Evolutionary conservation across 352 stramenopile genomes (phyloP).

Genomic region (Phytophthora aleatoria): DNA sequence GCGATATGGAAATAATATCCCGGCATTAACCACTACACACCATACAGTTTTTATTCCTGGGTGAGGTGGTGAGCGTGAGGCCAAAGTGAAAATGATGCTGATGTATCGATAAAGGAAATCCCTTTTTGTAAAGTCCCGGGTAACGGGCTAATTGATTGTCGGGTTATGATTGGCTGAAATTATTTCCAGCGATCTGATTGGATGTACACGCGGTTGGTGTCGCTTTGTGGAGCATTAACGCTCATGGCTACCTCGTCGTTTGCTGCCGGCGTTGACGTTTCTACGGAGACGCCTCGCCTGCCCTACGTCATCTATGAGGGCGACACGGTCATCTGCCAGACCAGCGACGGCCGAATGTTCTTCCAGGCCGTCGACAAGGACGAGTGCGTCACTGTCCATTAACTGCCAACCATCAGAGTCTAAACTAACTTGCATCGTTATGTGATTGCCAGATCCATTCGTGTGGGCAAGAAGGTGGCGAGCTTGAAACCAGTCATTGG

Average conservation of each 20-base stretch:
- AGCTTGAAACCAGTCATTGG: slow-evolving; percentile 72
- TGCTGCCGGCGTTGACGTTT: not conserved
- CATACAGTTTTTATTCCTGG: no score
- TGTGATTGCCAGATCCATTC: slow-evolving; percentile 50
- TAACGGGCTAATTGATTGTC: not conserved
- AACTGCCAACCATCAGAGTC: not conserved
- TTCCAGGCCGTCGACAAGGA: slow-evolving; percentile 79
- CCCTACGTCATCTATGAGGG: slow-evolving; percentile 85
- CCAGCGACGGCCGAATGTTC: slow-evolving; percentile 85
- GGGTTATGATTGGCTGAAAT: not conserved
- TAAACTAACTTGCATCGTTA: not conserved
- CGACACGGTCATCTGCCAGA: slow-evolving; percentile 89
- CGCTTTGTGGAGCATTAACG: slow-evolving; percentile 11
- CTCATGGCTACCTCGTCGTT: slow-evolving; percentile 17
- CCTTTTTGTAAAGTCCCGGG: no score
- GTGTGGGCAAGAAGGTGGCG: slow-evolving; percentile 83
- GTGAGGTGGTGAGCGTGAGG: no score
- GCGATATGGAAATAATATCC: no score
- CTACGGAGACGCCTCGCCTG: slow-evolving; percentile 27
- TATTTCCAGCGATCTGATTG: slow-evolving; percentile 5
- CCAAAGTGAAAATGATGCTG: no score
- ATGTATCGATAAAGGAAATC: no score
- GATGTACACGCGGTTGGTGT: slow-evolving; percentile 16
- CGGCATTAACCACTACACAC: no score
- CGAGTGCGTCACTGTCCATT: slow-evolving; percentile 44